Conservation (phyloP, 805 yeast genomes). For the Yarrowia sp. region DNA sequence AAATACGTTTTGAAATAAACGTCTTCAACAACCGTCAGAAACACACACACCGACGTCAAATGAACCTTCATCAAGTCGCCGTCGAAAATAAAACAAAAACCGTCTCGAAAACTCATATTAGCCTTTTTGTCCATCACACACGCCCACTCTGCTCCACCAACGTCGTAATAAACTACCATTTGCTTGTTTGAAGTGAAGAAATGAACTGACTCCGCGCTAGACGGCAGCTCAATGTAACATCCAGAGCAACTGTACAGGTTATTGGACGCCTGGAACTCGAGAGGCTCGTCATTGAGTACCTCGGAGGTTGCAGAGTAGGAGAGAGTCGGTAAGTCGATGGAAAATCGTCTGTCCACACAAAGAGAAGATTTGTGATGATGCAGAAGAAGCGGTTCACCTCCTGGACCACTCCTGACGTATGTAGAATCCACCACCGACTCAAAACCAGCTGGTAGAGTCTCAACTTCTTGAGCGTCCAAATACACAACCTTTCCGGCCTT, state of each 20-base stretch:
- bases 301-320: too few species aligned
- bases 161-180: neutral
- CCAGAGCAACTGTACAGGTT: neutral
- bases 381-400: neutral
- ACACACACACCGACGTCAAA: neutral
- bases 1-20: neutral
- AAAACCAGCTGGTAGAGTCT: too few species aligned
- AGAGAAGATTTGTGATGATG: neutral
- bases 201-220: neutral
- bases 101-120: neutral
- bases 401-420: too few species aligned
- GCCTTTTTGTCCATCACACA: neutral
- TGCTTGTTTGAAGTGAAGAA: neutral
- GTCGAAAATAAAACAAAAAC: neutral
- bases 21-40: neutral
- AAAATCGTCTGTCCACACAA: neutral
- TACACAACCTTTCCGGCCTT: neutral
- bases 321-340: neutral
- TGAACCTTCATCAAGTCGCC: neutral
- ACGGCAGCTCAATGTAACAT: neutral
- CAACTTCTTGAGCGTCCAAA: neutral
- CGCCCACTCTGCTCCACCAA: neutral
- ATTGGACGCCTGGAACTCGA: neutral
- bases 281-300: too few species aligned
- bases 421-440: too few species aligned